Conservation (phyloP, 2,329 filamentous ascomycete species). For the Fusarium sublunatum region DNA sequence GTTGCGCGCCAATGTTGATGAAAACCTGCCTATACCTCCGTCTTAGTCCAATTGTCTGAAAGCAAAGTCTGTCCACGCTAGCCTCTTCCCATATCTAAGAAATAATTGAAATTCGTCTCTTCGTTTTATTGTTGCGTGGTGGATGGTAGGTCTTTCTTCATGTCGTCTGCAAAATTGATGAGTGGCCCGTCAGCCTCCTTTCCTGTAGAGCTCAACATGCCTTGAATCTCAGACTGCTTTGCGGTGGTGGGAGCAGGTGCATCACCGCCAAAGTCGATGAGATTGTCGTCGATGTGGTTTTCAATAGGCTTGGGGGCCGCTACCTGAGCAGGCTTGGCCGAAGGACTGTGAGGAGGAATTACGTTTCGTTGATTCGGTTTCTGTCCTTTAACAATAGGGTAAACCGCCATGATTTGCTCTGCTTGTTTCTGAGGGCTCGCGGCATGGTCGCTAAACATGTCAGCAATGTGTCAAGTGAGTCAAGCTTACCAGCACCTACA, state of each 20-base stretch:
- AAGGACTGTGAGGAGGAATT: conserved; percentile 60
- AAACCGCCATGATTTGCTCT: conserved; percentile 87
- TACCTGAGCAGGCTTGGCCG: conserved; percentile 23
- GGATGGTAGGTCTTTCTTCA: conserved; percentile 62
- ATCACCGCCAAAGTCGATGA: conserved; percentile 69
- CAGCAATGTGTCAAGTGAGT: conserved; percentile 8
- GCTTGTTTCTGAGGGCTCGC: conserved; percentile 75
- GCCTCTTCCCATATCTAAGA: conserved; percentile 30
- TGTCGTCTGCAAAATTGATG: conserved; percentile 66
- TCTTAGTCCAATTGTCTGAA: conserved; percentile 37
- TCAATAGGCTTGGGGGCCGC: conserved; percentile 31
- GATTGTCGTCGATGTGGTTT: conserved; percentile 49
- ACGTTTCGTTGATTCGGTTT: conserved; percentile 64
- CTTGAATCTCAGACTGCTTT: conserved; percentile 54
- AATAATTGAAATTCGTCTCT: conserved; percentile 23
- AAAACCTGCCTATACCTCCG: conserved; percentile 34
- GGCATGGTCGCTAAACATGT: conserved; percentile 47
- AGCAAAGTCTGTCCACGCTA: conserved; percentile 30
- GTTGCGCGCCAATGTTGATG: conserved; percentile 45
- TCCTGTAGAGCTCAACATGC: conserved; percentile 60
- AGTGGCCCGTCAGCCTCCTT: conserved; percentile 61
- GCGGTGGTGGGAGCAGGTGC: conserved; percentile 9
- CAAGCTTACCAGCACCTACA: conserved; percentile 66
- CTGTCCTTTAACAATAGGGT: conserved; percentile 85
- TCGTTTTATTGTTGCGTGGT: conserved; percentile 41